These are phyloP conservation scores for Ascochyta koolunga DNA, from an alignment of 2,329 filamentous ascomycete genomes.

Conservation along the genomic window DNA sequence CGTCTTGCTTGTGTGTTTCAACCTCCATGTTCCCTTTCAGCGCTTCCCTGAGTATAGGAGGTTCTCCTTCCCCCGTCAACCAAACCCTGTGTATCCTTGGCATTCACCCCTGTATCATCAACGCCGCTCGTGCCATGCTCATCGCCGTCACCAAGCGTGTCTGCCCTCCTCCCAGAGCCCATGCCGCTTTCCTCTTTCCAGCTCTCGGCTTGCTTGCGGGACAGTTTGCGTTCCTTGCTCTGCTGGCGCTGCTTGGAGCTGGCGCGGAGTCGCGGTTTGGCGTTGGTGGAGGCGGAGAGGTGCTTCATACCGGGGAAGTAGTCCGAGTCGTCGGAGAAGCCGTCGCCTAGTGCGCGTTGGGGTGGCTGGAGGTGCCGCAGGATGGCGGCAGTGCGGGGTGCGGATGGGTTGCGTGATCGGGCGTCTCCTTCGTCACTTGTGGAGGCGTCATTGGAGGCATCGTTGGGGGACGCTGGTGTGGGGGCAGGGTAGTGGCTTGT, in stretches of 20 bases:
- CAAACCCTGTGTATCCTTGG: neutral
- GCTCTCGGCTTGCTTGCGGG: conserved; percentile 40
- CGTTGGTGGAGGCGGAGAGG: conserved; percentile 21
- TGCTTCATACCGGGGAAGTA: conserved; percentile 49
- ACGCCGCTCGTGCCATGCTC: conserved; percentile 29
- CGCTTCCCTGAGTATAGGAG: conserved; percentile 39
- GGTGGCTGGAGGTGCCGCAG: conserved; percentile 44
- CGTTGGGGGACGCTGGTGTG: conserved; percentile 42
- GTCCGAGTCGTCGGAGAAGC: conserved; percentile 52
- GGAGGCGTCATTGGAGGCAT: conserved; percentile 43
- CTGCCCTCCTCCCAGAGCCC: conserved; percentile 52
- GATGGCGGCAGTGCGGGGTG: conserved; percentile 38
- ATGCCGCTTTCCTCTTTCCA: conserved; percentile 58
- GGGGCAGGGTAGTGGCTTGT: conserved; percentile 27
- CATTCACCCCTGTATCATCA: conserved; percentile 5
- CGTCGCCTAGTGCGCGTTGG: conserved; percentile 39
- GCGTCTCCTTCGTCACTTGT: conserved; percentile 33
- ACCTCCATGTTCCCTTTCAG: conserved; percentile 45
- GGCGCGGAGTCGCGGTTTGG: conserved; percentile 31
- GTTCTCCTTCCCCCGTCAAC: conserved; percentile 12
- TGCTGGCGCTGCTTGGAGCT: conserved; percentile 40
- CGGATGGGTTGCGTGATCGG: conserved; percentile 25
- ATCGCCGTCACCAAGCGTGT: conserved; percentile 53
- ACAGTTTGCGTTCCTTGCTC: conserved; percentile 44
- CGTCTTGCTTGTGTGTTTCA: conserved; percentile 35